Conservation (phyloP, 495 filamentous ascomycete species). For the Neurospora sp. region DNA sequence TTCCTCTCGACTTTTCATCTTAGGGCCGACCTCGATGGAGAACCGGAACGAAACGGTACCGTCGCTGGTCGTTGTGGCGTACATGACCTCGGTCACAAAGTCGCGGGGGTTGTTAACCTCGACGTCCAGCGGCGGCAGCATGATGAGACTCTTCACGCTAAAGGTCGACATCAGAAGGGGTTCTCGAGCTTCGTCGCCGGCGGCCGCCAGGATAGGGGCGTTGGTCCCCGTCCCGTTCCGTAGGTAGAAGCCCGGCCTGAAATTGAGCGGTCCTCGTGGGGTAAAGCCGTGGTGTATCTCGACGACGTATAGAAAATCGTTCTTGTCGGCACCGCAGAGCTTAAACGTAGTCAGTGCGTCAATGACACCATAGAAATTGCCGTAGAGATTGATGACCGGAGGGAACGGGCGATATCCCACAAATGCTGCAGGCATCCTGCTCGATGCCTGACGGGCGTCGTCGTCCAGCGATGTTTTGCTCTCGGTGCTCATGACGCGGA, state of each 20-base stretch:
- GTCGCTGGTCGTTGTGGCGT: not conserved
- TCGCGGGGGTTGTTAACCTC: not conserved
- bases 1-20: not conserved
- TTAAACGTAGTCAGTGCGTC: not conserved
- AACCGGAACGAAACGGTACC: slow-evolving; percentile 4
- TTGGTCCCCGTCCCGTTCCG: slow-evolving; percentile 4
- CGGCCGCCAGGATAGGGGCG: slow-evolving; percentile 3
- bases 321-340: slow-evolving; percentile 2
- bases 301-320: slow-evolving; percentile 1
- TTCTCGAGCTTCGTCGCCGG: not conserved
- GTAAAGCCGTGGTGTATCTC: slow-evolving; percentile 3
- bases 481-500: not conserved
- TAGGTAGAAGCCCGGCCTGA: slow-evolving; percentile 3
- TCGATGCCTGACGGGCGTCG: not conserved
- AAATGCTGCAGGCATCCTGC: not conserved
- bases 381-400: slow-evolving; percentile 7
- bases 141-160: not conserved
- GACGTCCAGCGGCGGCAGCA: not conserved
- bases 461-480: not conserved
- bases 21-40: slow-evolving; percentile 2
- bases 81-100: slow-evolving; percentile 4
- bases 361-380: slow-evolving; percentile 1
- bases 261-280: slow-evolving; percentile 1
- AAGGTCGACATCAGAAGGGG: slow-evolving; percentile 1
- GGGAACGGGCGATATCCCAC: slow-evolving; percentile 5